These are phyloP conservation scores for Trypanosoma grayi DNA, from an alignment of 208 protist species.

Conservation along the genomic window DNA sequence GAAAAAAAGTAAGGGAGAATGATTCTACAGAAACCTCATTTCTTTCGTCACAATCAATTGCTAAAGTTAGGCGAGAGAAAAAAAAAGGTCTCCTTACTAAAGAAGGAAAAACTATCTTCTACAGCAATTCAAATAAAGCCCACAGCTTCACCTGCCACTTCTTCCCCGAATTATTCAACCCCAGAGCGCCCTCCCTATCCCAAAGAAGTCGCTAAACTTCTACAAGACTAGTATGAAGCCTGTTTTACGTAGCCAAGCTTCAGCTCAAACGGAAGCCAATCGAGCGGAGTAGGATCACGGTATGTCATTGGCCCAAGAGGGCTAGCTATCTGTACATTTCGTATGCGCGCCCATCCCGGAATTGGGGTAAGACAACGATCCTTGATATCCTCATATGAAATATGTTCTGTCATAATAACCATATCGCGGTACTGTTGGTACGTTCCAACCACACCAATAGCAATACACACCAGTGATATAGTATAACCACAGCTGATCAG, in stretches of 20 bases:
- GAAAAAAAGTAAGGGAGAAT: too few relatives aligned
- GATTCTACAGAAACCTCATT: too few relatives aligned
- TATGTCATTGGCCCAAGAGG: constrained; percentile 69
- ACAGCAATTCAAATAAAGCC: constrained; percentile 13
- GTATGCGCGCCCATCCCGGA: constrained; percentile 77
- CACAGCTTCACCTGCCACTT: constrained; percentile 11
- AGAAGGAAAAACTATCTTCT: constrained; percentile 20
- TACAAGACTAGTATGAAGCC: constrained; percentile 64
- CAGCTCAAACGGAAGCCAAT: constrained; percentile 89
- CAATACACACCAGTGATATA: constrained; percentile 30
- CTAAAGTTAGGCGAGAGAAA: constrained; percentile 25
- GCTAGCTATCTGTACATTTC: constrained; percentile 55
- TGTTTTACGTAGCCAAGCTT: constrained; percentile 90
- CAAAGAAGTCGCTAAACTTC: constrained; percentile 5
- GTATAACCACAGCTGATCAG: constrained; percentile 45
- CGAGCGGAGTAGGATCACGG: constrained; percentile 83
- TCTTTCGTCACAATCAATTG: constrained; percentile 9
- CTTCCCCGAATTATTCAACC: not conserved
- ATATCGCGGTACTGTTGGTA: constrained; percentile 88
- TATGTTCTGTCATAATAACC: constrained; percentile 79
- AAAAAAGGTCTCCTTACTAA: constrained; percentile 5
- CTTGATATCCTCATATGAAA: constrained; percentile 87
- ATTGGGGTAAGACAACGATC: constrained; percentile 88
- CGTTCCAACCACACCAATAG: constrained; percentile 45
- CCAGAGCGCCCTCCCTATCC: not conserved